These are phyloP conservation scores for Fusarium nodosum DNA, from an alignment of 2,329 filamentous ascomycete species.

Conservation along the genomic window DNA sequence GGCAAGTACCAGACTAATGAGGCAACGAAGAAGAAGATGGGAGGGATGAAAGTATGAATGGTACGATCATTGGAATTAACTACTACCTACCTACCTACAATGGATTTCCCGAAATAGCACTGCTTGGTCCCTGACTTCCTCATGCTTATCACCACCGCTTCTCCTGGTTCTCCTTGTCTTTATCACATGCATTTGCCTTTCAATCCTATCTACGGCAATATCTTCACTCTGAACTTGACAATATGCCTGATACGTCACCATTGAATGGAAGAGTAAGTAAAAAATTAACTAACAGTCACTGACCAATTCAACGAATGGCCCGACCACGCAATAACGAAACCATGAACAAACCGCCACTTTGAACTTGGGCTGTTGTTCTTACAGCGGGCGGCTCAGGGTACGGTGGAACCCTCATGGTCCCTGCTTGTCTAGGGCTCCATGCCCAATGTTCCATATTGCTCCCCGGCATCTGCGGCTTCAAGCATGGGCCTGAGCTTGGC, in stretches of 20 bases:
- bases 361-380: constrained; percentile 5
- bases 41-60: neutral
- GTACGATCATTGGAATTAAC: neutral
- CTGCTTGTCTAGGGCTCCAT: constrained; percentile 4
- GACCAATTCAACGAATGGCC: neutral
- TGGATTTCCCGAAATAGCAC: constrained; percentile 6
- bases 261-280: neutral
- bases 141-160: neutral
- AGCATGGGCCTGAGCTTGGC: constrained; percentile 4
- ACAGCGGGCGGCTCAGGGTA: constrained; percentile 21
- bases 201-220: neutral
- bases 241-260: neutral
- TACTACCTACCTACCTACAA: too few relatives aligned
- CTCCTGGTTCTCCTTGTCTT: neutral
- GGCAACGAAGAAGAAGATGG: constrained; percentile 34
- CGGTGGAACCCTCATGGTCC: constrained; percentile 16
- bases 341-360: constrained; percentile 13
- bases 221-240: neutral
- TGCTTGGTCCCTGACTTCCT: neutral
- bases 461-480: constrained; percentile 35
- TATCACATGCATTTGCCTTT: neutral
- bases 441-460: constrained; percentile 20
- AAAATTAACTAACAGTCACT: neutral
- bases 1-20: constrained; percentile 17
- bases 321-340: constrained; percentile 3